Percentiles rank a stretch among this genome's conserved stretches.
phyloP scores from a whole-genome alignment of 768 basidiomycete genomes.

The Tremella mesenterica region DNA sequence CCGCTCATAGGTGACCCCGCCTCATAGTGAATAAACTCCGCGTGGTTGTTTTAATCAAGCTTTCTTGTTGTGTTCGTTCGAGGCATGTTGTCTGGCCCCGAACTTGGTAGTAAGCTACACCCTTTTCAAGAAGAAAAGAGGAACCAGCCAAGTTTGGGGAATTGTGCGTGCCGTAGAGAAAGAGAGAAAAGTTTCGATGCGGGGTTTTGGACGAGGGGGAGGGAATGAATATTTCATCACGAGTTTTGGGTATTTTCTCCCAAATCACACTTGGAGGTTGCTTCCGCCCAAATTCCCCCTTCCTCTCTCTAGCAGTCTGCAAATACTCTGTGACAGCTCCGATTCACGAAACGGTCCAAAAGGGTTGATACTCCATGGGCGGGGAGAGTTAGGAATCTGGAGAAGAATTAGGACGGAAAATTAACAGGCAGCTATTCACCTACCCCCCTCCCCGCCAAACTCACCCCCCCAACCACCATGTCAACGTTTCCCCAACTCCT shows the following conservation, averaged over 20 bases:
- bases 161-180: constrained; percentile 28
- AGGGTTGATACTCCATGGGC: background rate
- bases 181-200: background rate
- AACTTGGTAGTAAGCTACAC: constrained; percentile 15
- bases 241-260: constrained; percentile 2
- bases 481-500: constrained; percentile 38
- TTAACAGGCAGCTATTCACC: background rate
- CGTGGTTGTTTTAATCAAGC: constrained; percentile 41
- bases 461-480: constrained; percentile 16
- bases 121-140: constrained; percentile 3
- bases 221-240: background rate
- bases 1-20: constrained; percentile 41
- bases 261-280: background rate
- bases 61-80: constrained; percentile 15
- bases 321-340: background rate
- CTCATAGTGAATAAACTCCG: constrained; percentile 31
- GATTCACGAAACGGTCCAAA: background rate
- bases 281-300: background rate
- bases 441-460: background rate
- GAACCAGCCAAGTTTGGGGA: constrained; percentile 21
- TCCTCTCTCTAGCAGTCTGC: background rate
- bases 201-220: constrained; percentile 1
- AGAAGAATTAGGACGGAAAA: background rate
- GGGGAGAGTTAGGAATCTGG: background rate
- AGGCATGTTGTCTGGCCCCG: constrained; percentile 42